phyloP scores from a whole-genome alignment of 345 rosid genomes.

The Ricinus communis region DNA sequence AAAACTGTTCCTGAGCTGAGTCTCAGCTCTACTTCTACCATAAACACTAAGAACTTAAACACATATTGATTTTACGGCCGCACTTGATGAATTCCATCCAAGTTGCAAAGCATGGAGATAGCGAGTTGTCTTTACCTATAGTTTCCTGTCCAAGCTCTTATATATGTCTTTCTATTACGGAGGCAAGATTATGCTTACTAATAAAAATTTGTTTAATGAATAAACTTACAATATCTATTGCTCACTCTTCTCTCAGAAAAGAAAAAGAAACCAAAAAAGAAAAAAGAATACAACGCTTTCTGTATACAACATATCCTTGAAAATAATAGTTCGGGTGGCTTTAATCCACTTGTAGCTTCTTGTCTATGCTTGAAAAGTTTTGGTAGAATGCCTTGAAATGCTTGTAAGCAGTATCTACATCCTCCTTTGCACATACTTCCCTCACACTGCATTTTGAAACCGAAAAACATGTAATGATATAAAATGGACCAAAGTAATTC shows the following conservation, averaged over 20 bases:
- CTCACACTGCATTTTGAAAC: slow-evolving; percentile 53
- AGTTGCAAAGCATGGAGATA: neutral
- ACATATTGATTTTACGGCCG: slow-evolving; percentile 18
- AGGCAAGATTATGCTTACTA: slow-evolving; percentile 8
- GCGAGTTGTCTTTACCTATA: slow-evolving; percentile 1
- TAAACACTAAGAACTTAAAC: slow-evolving; percentile 2
- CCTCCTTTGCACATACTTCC: slow-evolving; percentile 84
- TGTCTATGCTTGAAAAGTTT: slow-evolving; percentile 67
- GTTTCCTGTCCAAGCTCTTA: neutral
- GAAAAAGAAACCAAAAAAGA: neutral
- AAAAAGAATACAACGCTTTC: neutral
- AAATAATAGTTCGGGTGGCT: neutral
- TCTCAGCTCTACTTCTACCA: slow-evolving; percentile 19
- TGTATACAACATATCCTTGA: neutral
- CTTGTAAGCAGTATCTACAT: slow-evolving; percentile 75
- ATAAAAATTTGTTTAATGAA: too few species aligned
- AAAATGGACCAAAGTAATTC: neutral
- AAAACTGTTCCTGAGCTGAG: slow-evolving; percentile 9
- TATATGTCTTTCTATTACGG: neutral
- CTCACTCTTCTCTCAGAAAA: neutral
- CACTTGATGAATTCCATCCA: neutral
- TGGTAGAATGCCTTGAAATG: slow-evolving; percentile 89
- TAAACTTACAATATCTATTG: neutral
- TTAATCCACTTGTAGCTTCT: slow-evolving; percentile 59
- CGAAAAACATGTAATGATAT: neutral